These are phyloP conservation scores for Fusarium lateritium DNA, from an alignment of 2,329 filamentous ascomycete genomes.

Conservation along the genomic window DNA sequence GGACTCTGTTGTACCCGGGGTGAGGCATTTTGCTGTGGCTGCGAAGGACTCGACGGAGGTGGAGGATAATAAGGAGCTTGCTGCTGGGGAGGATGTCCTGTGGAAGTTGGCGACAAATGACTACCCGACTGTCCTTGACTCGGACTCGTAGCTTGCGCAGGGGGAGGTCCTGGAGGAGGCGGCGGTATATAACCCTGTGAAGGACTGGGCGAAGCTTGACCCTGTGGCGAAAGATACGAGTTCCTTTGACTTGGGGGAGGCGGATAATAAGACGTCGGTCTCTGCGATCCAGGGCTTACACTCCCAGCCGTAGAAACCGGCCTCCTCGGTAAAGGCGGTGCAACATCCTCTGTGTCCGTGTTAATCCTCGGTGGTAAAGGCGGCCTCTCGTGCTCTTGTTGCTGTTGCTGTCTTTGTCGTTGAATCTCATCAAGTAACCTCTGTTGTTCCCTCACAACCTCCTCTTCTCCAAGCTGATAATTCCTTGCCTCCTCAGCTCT, in stretches of 20 bases:
- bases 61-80: constrained; percentile 3
- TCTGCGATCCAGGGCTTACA: not conserved
- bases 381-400: not conserved
- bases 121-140: not conserved
- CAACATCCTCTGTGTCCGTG: constrained; percentile 3
- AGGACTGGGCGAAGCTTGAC: not conserved
- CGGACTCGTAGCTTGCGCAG: not conserved
- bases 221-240: constrained; percentile 6
- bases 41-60: not conserved
- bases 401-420: constrained; percentile 1
- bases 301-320: constrained; percentile 16
- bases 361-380: constrained; percentile 26
- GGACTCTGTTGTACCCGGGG: not conserved
- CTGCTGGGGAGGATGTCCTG: constrained; percentile 1
- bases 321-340: constrained; percentile 31
- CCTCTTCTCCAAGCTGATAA: constrained; percentile 15
- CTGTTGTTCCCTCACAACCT: constrained; percentile 34
- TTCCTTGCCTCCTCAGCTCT: constrained; percentile 23
- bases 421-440: constrained; percentile 38
- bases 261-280: constrained; percentile 9
- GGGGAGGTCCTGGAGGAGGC: constrained; percentile 24
- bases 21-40: not conserved
- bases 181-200: constrained; percentile 4
- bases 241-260: not conserved
- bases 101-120: not conserved